A percentile compares a stretch with the other conserved stretches of the same genome.
These are phyloP conservation scores for Grosmannia huntii DNA, from an alignment of 2,329 filamentous ascomycete genomes.

Conservation along the genomic window DNA sequence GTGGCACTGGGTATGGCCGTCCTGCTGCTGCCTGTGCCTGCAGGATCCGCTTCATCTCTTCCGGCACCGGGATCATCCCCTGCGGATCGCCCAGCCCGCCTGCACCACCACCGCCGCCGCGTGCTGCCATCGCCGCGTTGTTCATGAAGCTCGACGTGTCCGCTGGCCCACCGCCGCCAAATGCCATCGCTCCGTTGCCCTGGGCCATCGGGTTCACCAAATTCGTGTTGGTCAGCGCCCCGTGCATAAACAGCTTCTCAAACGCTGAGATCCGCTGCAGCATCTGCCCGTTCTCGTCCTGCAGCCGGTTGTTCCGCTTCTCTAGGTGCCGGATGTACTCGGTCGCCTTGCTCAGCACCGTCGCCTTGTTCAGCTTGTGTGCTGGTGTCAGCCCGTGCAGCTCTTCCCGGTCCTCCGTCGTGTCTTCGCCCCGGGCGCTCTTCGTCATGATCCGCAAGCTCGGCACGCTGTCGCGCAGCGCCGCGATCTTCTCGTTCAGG, in stretches of 20 bases:
- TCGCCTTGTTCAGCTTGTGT: constrained; percentile 96
- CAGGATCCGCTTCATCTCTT: constrained; percentile 51
- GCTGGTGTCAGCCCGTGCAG: constrained; percentile 71
- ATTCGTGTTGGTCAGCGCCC: constrained; percentile 50
- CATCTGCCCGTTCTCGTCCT: constrained; percentile 69
- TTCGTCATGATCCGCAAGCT: constrained; percentile 76
- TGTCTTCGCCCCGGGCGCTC: constrained; percentile 53
- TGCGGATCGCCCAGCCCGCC: constrained; percentile 28
- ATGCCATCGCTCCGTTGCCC: constrained; percentile 32
- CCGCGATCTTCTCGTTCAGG: constrained; percentile 92
- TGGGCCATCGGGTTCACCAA: constrained; percentile 40
- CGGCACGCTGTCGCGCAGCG: constrained; percentile 81
- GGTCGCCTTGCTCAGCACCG: constrained; percentile 85
- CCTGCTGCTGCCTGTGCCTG: constrained; percentile 42
- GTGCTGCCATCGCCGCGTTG: neutral
- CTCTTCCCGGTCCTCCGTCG: constrained; percentile 65
- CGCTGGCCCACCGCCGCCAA: constrained; percentile 25
- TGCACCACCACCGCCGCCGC: constrained; percentile 16
- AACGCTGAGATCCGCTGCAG: constrained; percentile 65
- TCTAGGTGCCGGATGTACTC: constrained; percentile 93
- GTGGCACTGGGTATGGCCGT: constrained; percentile 36
- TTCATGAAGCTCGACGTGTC: constrained; percentile 13
- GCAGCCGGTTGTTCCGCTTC: constrained; percentile 70
- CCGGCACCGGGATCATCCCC: constrained; percentile 53
- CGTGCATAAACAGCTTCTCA: constrained; percentile 66